These are phyloP conservation scores for Rhododendron griersonianum DNA, from an alignment of 148 eudicot species.

Conservation along the genomic window DNA sequence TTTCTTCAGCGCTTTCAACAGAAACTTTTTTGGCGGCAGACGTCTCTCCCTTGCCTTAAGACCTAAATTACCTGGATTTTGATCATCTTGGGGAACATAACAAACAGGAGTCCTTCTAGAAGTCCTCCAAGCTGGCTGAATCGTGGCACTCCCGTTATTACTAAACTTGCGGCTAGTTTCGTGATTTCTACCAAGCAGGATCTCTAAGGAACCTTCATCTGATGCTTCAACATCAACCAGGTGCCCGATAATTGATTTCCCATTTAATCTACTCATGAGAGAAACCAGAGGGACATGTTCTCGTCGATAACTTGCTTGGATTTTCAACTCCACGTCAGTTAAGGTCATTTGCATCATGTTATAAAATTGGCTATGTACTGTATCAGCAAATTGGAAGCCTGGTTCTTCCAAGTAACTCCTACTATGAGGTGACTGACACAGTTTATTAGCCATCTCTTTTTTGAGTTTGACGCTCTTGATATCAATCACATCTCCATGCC, in stretches of 20 bases:
- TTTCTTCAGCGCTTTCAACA: background rate
- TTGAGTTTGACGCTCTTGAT: background rate
- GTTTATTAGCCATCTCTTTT: background rate
- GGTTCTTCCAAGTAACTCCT: background rate
- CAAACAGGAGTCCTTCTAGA: conserved; percentile 31
- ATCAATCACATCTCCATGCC: conserved; percentile 2
- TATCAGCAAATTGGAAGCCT: background rate
- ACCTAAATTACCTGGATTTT: background rate
- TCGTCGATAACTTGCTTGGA: conserved; percentile 14
- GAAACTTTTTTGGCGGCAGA: background rate
- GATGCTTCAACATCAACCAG: conserved; percentile 27
- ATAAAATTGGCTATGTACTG: background rate
- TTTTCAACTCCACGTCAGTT: conserved; percentile 27
- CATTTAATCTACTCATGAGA: conserved; percentile 24
- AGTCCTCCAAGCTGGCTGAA: conserved; percentile 18
- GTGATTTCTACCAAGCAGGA: background rate
- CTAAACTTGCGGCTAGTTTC: background rate
- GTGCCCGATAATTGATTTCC: conserved; percentile 30
- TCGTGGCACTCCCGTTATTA: background rate
- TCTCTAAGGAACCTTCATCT: conserved; percentile 6
- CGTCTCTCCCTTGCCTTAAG: background rate
- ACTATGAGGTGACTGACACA: background rate
- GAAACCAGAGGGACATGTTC: conserved; percentile 38
- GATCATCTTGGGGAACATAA: background rate
- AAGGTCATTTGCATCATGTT: conserved; percentile 7